These are phyloP conservation scores for Chaetoceros tenuissimus DNA, from an alignment of 108 stramenopile species.

Conservation along the genomic window DNA sequence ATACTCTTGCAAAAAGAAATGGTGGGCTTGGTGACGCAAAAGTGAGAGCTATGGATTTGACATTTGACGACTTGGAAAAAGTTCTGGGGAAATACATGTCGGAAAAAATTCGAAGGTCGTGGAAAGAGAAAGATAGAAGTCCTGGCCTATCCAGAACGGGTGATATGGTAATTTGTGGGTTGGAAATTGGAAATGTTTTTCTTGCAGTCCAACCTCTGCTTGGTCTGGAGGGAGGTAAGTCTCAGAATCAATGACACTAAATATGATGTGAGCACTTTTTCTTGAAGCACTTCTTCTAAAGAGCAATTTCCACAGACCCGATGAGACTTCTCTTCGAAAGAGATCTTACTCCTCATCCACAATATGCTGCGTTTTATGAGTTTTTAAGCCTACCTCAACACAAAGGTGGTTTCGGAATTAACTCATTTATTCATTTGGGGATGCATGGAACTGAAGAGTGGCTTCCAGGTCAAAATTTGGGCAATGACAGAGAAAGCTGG, in stretches of 20 bases:
- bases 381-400: constrained; percentile 45
- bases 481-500: constrained; percentile 75
- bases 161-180: constrained; percentile 62
- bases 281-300: too few relatives aligned
- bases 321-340: constrained; percentile 81
- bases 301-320: too few relatives aligned
- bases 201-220: constrained; percentile 77
- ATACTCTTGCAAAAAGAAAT: constrained; percentile 37
- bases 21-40: constrained; percentile 58
- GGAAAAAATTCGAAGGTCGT: constrained; percentile 56
- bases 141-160: constrained; percentile 52
- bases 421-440: constrained; percentile 81
- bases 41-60: constrained; percentile 40
- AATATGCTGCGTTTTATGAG: constrained; percentile 75
- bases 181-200: constrained; percentile 77
- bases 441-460: constrained; percentile 80
- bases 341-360: constrained; percentile 83
- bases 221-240: constrained; percentile 79
- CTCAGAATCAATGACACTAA: too few relatives aligned
- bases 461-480: constrained; percentile 75
- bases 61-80: constrained; percentile 49
- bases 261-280: too few relatives aligned
- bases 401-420: constrained; percentile 33
- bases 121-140: constrained; percentile 54
- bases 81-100: constrained; percentile 68